phyloP scores from a whole-genome alignment of 1,284 basidiomycete species.

The Ustilago tritici region DNA sequence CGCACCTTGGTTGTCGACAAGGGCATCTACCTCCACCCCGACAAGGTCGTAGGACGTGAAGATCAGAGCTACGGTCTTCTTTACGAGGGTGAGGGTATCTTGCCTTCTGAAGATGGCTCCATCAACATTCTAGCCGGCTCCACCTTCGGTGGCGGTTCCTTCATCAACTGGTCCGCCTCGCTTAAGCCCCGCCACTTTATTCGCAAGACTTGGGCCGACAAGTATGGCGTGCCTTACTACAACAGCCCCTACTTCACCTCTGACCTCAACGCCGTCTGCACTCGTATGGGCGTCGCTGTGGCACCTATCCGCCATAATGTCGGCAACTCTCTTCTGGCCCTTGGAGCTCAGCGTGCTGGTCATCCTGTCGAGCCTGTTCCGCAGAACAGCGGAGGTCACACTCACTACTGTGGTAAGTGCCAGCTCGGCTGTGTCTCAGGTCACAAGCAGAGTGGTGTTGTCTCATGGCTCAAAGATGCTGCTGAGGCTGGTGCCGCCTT shows the following conservation, averaged over 20 bases:
- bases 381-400: conserved; percentile 71
- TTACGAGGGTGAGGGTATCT: conserved; percentile 70
- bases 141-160: conserved; percentile 72
- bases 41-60: conserved; percentile 68
- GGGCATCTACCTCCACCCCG: conserved; percentile 70
- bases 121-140: conserved; percentile 71
- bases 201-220: conserved; percentile 70
- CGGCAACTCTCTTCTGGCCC: conserved; percentile 68
- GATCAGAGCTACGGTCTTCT: conserved; percentile 69
- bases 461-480: conserved; percentile 70
- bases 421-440: conserved; percentile 69
- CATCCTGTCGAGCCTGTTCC: conserved; percentile 68
- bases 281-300: conserved; percentile 70
- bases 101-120: conserved; percentile 70
- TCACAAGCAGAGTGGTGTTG: conserved; percentile 70
- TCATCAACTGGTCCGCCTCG: conserved; percentile 73
- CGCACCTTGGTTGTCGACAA: conserved; percentile 72
- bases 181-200: conserved; percentile 70
- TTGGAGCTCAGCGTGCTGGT: conserved; percentile 66
- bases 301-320: conserved; percentile 69
- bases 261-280: conserved; percentile 69
- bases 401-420: conserved; percentile 71
- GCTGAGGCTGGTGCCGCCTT: conserved; percentile 70
- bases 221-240: conserved; percentile 70
- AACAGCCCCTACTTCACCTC: conserved; percentile 67